Conservation (phyloP, 2,329 filamentous ascomycete species). For the Pestalotiopsis sp. region DNA sequence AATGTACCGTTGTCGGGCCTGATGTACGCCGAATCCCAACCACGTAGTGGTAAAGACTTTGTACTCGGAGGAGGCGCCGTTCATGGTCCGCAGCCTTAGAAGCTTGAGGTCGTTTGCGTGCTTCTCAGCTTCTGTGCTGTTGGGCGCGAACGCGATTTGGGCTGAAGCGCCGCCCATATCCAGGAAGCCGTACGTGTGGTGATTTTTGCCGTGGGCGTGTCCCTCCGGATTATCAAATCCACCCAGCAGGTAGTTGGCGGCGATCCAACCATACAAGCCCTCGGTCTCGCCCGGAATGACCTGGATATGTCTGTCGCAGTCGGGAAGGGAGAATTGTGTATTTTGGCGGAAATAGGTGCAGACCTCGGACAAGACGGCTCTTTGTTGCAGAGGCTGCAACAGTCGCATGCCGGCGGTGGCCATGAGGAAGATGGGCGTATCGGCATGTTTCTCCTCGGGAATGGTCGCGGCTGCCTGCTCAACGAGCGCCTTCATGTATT, state of each 20-base stretch:
- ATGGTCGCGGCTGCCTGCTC: slow-evolving; percentile 80
- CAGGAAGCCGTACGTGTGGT: slow-evolving; percentile 94
- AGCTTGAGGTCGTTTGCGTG: slow-evolving; percentile 89
- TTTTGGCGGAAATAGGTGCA: slow-evolving; percentile 79
- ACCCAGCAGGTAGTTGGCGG: slow-evolving; percentile 90
- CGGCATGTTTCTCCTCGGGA: slow-evolving; percentile 70
- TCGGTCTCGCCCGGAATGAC: slow-evolving; percentile 96
- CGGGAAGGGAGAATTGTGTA: slow-evolving; percentile 82
- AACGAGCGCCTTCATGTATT: slow-evolving; percentile 78
- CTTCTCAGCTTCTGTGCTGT: slow-evolving; percentile 83
- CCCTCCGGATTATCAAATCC: slow-evolving; percentile 78
- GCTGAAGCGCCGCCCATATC: slow-evolving; percentile 98
- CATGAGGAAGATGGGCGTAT: slow-evolving; percentile 92
- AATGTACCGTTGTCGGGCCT: slow-evolving; percentile 85
- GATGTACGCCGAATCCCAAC: slow-evolving; percentile 96
- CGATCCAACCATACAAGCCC: slow-evolving; percentile 95
- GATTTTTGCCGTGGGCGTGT: slow-evolving; percentile 80
- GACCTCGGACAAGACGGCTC: slow-evolving; percentile 71
- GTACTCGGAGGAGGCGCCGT: slow-evolving; percentile 78
- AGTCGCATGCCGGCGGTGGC: slow-evolving; percentile 95
- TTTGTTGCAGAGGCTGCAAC: slow-evolving; percentile 71
- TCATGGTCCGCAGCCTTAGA: slow-evolving; percentile 78
- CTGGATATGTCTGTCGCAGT: slow-evolving; percentile 86
- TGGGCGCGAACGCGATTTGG: slow-evolving; percentile 96
- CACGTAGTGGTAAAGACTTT: slow-evolving; percentile 94